Evolutionary conservation across 805 yeast species (phyloP), one percentile per base, ranked within the genome.

Genomic region (Starmerella scarabaei): DNA sequence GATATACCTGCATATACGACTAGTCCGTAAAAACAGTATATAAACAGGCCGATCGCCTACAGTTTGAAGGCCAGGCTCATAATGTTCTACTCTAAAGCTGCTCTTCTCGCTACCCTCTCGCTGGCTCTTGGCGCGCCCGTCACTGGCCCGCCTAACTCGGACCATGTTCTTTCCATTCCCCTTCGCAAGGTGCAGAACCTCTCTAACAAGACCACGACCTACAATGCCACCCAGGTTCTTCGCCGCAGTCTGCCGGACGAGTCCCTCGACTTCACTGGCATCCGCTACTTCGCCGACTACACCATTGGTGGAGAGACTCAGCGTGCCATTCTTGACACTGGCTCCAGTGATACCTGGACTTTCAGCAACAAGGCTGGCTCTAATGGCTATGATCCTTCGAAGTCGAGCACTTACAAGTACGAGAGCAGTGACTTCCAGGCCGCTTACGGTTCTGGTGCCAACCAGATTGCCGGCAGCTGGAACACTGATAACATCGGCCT

Each of bases 301-400:
- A 48, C 53, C 17, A 42, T 55, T 8, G 84, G 84, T 6, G 69
- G 81, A 0, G 66, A 72, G 3, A 46, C 59, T 0, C 75, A 75
- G 46, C 50, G 59, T 3, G 42, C 42, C 12, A 30, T 75, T 28
- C 55, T 78, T 6, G 86, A 78, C 51, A 78, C 85, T 1, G 86
- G 85, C 2, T 75, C 82, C 0, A 67, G 79, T 0, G 84, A 78
- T 53, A 56, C 77, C 19, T 77, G 80, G 80, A 69, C 75, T 12
- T 63, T 68, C 41, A 61, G 65, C 36, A 33, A 23, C 30, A 14
- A 31, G 23, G 42, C 44, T 3, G 33, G 36, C 15, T 8, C 21
- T 3, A 30, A 54, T 63, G 21, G 40, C 8, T 58, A 43, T 37
- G 48, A 52, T 39, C 47, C 53, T 2, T 17, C 48, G 19, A 33